phyloP scores from a whole-genome alignment of 2,329 filamentous ascomycete species.

The Fusarium papillatum region DNA sequence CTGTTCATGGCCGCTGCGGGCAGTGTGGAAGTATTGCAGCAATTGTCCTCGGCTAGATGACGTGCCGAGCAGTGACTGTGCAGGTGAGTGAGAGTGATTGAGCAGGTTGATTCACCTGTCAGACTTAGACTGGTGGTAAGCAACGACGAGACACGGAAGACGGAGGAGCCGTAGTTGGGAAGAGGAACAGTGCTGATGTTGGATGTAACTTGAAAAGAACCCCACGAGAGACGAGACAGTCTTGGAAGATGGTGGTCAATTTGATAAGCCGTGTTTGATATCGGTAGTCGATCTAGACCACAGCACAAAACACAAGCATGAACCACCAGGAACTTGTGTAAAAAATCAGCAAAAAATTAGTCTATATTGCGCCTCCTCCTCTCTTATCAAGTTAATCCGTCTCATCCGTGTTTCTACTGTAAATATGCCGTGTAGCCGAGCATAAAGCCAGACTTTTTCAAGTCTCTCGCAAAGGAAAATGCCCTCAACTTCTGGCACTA shows the following conservation, averaged over 20 bases:
- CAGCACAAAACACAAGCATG: background rate
- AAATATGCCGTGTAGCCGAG: conserved; percentile 32
- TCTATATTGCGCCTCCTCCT: background rate
- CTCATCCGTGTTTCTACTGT: conserved; percentile 17
- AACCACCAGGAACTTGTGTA: background rate
- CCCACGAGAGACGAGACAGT: background rate
- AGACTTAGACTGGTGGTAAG: conserved; percentile 1
- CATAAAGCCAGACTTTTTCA: background rate
- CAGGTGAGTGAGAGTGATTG: conserved; percentile 26
- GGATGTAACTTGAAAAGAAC: conserved; percentile 3
- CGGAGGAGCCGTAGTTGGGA: background rate
- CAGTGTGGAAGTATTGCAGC: no score
- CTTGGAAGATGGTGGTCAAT: background rate
- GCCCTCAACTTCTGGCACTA: conserved; percentile 14
- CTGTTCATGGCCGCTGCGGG: background rate
- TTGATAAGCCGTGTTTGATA: conserved; percentile 11
- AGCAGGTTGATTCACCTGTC: conserved; percentile 27
- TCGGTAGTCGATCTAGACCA: background rate
- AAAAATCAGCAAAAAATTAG: background rate
- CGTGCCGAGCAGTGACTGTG: background rate
- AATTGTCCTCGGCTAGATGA: background rate
- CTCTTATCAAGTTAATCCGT: conserved; percentile 9
- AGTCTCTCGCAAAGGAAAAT: conserved; percentile 9
- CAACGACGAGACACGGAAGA: background rate
- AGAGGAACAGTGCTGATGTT: conserved; percentile 5